Base-by-base conservation (phyloP, 2,329 filamentous ascomycete genomes). In the Trichoderma pleuroti region DNA sequence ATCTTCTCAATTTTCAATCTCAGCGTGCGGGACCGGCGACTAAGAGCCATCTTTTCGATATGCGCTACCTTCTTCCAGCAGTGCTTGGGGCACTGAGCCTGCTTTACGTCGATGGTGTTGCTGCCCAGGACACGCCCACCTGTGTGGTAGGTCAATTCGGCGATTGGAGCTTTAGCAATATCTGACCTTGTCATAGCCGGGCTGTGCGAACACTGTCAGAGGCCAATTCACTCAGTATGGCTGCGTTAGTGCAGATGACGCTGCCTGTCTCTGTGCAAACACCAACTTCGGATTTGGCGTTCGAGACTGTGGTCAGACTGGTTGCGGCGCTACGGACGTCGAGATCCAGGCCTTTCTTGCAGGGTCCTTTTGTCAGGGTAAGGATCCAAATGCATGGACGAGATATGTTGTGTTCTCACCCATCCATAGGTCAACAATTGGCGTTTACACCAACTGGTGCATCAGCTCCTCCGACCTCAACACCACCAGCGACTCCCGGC, bases 201-300 rank as follows among this genome's bases (percentile, higher is more conserved):
- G 46, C 57, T 79, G 77, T 59, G 59, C 72, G 28, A 71, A 73
- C 34, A 54, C 74, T 28, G 56, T 74, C 8, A 74, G 74, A 64
- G 68, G 57, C 54, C 57, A 75, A 4, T 77, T 77, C 68, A 34
- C 71, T 18, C 73, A 74, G 18, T 75, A 74, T 57, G 56, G 65
- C 11, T 81, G 80, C 52, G 46, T 59, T n/a, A 77, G 73, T 71
- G 77, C 77, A 39, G 74, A 75, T 54, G 75, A 80, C 32, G 75
- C 76, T 24, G 74, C 76, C 18, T 86, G 84, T 72, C 77, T 86
- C 18, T 86, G 84, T 73, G 74, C 72, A 32, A 71, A 71, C 21
- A 26, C 64, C 36, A 67, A 74, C 52, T 74, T 79, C 54, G 67
- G 70, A 39, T 76, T 72, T 68, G 80, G 80, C 39, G 76, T 82